These are phyloP conservation scores for Botrytis aclada DNA, from an alignment of 2,329 filamentous ascomycete species.

Conservation along the genomic window DNA sequence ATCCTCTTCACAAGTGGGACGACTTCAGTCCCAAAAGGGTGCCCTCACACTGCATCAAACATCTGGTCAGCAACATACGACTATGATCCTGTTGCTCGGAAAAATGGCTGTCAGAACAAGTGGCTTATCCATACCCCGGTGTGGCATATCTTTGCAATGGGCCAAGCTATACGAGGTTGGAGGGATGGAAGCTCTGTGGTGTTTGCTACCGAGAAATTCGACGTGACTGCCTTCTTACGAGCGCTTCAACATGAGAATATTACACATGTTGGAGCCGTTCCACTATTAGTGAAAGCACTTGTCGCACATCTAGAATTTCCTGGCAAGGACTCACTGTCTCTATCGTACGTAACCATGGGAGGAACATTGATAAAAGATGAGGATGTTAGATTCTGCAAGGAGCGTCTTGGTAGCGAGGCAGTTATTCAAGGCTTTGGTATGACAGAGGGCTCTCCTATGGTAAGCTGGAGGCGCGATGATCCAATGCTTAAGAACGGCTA, in stretches of 20 bases:
- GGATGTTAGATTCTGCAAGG: slow-evolving; percentile 17
- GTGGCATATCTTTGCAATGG: slow-evolving; percentile 20
- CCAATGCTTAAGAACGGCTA: background rate
- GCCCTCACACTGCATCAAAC: background rate
- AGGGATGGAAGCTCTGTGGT: slow-evolving; percentile 47
- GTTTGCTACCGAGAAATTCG: slow-evolving; percentile 64
- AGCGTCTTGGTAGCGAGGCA: slow-evolving; percentile 5
- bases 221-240: slow-evolving; percentile 44
- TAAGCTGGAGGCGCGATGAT: slow-evolving; percentile 16
- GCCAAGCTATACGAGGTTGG: slow-evolving; percentile 13
- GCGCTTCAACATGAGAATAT: background rate
- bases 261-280: background rate
- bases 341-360: slow-evolving; percentile 16
- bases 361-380: slow-evolving; percentile 21
- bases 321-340: background rate
- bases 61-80: background rate
- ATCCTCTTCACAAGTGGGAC: background rate
- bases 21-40: background rate
- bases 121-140: slow-evolving; percentile 20
- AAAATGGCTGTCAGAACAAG: background rate
- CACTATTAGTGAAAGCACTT: background rate
- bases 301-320: background rate
- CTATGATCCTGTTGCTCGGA: background rate
- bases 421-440: slow-evolving; percentile 17
- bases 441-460: slow-evolving; percentile 19